Conservation (phyloP, 768 basidiomycete species). For the Scleroderma citrinum region DNA sequence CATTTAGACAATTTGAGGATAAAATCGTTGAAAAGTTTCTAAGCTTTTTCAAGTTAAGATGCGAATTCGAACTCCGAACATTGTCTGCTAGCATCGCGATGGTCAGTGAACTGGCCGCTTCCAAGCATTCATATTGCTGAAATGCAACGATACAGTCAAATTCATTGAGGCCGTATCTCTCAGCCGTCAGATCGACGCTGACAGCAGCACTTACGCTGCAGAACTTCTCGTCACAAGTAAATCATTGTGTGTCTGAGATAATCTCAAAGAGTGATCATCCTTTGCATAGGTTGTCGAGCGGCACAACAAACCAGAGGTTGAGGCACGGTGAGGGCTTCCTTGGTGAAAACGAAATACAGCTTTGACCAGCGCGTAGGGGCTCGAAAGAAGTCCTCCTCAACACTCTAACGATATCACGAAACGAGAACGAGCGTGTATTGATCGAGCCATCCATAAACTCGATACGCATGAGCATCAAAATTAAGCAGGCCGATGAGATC, state of each 20-base stretch:
- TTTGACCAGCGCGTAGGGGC: constrained; percentile 42
- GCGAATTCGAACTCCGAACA: constrained; percentile 43
- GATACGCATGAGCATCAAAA: constrained; percentile 93
- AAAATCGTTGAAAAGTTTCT: constrained; percentile 10
- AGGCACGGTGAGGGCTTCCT: constrained; percentile 56
- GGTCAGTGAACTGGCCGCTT: constrained; percentile 35
- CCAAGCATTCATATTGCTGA: not conserved
- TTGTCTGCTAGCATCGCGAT: constrained; percentile 30
- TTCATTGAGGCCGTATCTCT: constrained; percentile 90
- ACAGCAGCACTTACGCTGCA: constrained; percentile 97
- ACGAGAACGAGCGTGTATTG: constrained; percentile 94
- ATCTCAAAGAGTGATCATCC: constrained; percentile 14
- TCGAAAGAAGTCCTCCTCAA: constrained; percentile 94
- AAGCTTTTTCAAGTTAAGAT: constrained; percentile 8
- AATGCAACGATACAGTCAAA: constrained; percentile 62
- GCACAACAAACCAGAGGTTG: constrained; percentile 96
- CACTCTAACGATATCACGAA: constrained; percentile 90
- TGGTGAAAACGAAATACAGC: not conserved
- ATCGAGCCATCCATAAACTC: constrained; percentile 98
- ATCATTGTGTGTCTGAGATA: constrained; percentile 7
- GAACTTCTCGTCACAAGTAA: constrained; percentile 95
- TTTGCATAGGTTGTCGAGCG: constrained; percentile 78
- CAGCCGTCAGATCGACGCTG: constrained; percentile 90
- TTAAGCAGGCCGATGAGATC: constrained; percentile 99
- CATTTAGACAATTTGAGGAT: constrained; percentile 37